Evolutionary conservation across 2,329 filamentous ascomycete species (phyloP).

Genomic region (Aspergillus jensenii): DNA sequence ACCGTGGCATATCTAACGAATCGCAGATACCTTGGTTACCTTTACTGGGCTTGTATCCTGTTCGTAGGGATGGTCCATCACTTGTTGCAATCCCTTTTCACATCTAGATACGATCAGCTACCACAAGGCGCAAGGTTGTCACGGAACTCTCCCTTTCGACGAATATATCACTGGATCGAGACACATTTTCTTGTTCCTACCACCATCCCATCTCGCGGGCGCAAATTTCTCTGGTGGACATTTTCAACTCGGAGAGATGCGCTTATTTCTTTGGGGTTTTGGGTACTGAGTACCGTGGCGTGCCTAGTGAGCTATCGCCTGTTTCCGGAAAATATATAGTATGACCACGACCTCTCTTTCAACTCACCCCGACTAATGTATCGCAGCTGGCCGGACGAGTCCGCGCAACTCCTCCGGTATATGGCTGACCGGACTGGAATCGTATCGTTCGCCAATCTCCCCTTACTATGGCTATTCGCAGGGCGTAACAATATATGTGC

Average conservation of each 20-base stretch:
- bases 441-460: conserved; percentile 63
- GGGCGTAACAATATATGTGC: conserved; percentile 66
- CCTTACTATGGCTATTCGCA: conserved; percentile 65
- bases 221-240: conserved; percentile 44
- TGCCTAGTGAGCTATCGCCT: conserved; percentile 47
- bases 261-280: conserved; percentile 46
- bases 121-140: background rate
- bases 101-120: conserved; percentile 7
- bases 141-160: conserved; percentile 7
- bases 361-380: background rate
- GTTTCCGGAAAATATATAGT: conserved; percentile 51
- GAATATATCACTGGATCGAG: conserved; percentile 32
- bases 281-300: conserved; percentile 45
- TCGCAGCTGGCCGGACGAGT: conserved; percentile 28
- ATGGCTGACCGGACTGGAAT: conserved; percentile 64
- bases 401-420: conserved; percentile 52
- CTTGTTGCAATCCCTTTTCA: conserved; percentile 22
- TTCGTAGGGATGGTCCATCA: conserved; percentile 35
- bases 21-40: conserved; percentile 32
- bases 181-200: conserved; percentile 45
- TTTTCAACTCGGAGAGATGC: conserved; percentile 51
- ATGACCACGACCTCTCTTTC: conserved; percentile 13
- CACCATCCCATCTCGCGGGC: conserved; percentile 43
- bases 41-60: conserved; percentile 42
- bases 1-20: background rate